These are phyloP conservation scores for Sicyos baderoa DNA, from an alignment of 306 rosid genomes.

Conservation along the genomic window DNA sequence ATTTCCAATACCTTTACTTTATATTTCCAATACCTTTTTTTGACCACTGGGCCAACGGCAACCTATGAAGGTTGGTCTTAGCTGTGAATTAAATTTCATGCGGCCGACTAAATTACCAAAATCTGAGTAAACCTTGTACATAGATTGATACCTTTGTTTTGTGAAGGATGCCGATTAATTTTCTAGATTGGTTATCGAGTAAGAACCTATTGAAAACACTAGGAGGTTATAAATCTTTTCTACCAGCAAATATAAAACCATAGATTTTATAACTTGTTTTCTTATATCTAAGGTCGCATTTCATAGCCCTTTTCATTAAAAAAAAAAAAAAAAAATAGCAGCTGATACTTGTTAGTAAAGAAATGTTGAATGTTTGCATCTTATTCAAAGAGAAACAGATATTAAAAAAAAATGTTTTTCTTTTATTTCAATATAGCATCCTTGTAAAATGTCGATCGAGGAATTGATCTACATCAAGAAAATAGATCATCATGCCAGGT, in stretches of 20 bases:
- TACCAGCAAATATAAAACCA: not conserved
- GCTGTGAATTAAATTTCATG: constrained; percentile 2
- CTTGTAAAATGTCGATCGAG: not conserved
- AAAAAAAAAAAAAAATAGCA: too few species aligned
- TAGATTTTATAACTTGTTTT: not conserved
- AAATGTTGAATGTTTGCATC: too few species aligned
- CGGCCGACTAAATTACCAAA: too few species aligned
- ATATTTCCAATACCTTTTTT: too few species aligned
- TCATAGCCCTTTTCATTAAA: not conserved
- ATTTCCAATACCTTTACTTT: too few species aligned
- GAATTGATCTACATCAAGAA: not conserved
- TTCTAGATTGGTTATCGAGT: not conserved
- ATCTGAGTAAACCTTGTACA: not conserved
- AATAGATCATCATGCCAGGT: not conserved
- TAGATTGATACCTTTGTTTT: not conserved
- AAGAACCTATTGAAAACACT: not conserved
- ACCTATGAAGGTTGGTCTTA: too few species aligned
- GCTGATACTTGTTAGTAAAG: too few species aligned
- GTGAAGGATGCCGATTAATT: not conserved
- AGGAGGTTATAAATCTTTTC: not conserved
- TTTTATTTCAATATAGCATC: not conserved
- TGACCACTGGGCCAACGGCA: too few species aligned
- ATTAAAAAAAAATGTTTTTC: too few species aligned
- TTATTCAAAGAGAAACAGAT: too few species aligned
- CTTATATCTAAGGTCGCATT: not conserved